These are phyloP conservation scores for Exophiala dermatitidis DNA, from an alignment of 2,329 filamentous ascomycete species.

Conservation along the genomic window DNA sequence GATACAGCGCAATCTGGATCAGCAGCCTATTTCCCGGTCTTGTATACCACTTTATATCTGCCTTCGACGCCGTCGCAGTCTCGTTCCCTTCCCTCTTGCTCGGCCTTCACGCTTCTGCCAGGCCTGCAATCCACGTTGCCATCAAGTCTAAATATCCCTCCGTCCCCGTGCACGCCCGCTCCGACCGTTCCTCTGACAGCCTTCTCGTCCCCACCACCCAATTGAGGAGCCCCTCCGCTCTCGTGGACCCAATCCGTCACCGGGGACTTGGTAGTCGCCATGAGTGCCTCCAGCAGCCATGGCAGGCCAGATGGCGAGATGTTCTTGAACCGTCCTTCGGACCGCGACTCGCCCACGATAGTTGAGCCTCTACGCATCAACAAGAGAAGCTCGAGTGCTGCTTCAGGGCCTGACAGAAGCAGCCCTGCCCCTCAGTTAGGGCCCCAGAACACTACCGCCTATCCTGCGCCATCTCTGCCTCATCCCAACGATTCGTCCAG, in stretches of 20 bases:
- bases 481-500: slow-evolving; percentile 61
- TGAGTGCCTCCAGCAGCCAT: slow-evolving; percentile 47
- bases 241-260: background rate
- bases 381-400: slow-evolving; percentile 60
- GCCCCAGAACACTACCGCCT: slow-evolving; percentile 52
- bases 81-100: too few species aligned
- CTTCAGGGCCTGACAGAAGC: slow-evolving; percentile 32
- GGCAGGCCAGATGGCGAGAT: slow-evolving; percentile 73
- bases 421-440: slow-evolving; percentile 42
- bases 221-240: background rate
- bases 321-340: slow-evolving; percentile 56
- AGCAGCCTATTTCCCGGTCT: too few species aligned
- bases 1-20: too few species aligned
- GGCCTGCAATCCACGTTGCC: background rate
- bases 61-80: too few species aligned
- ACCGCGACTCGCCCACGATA: slow-evolving; percentile 60
- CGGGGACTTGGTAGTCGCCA: slow-evolving; percentile 24
- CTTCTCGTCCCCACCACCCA: background rate
- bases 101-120: too few species aligned
- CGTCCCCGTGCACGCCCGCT: background rate
- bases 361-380: slow-evolving; percentile 78
- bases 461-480: slow-evolving; percentile 61
- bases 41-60: too few species aligned
- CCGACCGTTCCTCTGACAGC: too few species aligned
- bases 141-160: slow-evolving; percentile 2